Base-by-base conservation (phyloP, 2,329 filamentous ascomycete species). In the Penicillium brasilianum region DNA sequence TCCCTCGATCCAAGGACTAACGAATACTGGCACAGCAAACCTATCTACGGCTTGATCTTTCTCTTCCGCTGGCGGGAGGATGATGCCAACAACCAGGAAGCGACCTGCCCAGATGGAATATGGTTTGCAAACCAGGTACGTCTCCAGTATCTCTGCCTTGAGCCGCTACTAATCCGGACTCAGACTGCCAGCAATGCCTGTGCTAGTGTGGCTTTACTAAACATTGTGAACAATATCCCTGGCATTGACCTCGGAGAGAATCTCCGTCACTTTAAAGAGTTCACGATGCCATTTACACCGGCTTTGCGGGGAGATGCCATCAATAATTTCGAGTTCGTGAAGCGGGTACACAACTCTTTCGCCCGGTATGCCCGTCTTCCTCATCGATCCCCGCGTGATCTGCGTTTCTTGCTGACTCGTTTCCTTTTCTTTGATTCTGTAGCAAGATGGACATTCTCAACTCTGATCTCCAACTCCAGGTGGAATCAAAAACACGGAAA, bases 101-200 rank as follows among this genome's bases (percentile, higher is more conserved):
- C 79, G 48, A 82, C 74, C 63, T 88, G 85, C 64, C 88, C 88
- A 0, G 80, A 86, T 3, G 80, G 87, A 32, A 81, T 98, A 18
- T 99, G 95, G 94, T 98, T 97, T 75, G 93, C 93, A 30, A 97
- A 97, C 71, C 94, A 96, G 80, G 90, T 91, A 73, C 20, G 79
- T 69, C 25, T 11, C 32, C 32, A 25, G 44, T 30, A 14, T 18
- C 9, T 30, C 16, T 32, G 41, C 20, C 34, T n/a, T 30, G 25
- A 48, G 3, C 3, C 28, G 20, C 44, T 50, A 46, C 28, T 62
- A 57, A 49, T 18, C 11, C 1, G n/a, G 4, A n/a, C 20, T 13
- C 63, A 94, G 89, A 92, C 91, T 0, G 89, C 88, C 0, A 84
- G 86, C 58, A 96, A 96, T 76, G 90, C 92, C 28, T 99, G 95